These are phyloP conservation scores for Xylaria multiplex DNA, from an alignment of 2,329 filamentous ascomycete genomes.

Conservation along the genomic window DNA sequence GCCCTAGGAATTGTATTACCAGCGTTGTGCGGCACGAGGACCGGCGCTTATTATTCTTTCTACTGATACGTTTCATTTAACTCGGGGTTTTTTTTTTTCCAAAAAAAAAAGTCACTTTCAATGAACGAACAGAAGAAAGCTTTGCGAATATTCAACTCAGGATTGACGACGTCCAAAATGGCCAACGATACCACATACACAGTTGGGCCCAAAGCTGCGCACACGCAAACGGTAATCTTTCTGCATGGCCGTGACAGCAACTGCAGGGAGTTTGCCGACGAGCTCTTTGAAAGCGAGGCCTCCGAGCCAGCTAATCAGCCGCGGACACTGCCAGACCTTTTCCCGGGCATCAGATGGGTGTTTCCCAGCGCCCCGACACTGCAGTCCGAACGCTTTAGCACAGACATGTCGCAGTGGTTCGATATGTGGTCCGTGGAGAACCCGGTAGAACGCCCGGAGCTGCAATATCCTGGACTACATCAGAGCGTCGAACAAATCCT, in stretches of 20 bases:
- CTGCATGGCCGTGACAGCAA: conserved; percentile 57
- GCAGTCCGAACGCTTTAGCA: conserved; percentile 40
- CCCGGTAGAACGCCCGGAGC: conserved; percentile 49
- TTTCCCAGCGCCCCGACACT: conserved; percentile 43
- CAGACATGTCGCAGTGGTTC: conserved; percentile 47
- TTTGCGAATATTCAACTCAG: conserved; percentile 1
- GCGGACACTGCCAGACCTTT: conserved; percentile 40
- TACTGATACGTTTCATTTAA: conserved; percentile 16
- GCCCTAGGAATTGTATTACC: not conserved
- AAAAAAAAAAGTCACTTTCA: conserved; percentile 7
- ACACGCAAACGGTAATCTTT: conserved; percentile 58
- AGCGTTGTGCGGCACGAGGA: conserved; percentile 7
- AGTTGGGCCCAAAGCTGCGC: conserved; percentile 52
- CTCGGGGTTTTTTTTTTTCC: conserved; percentile 4
- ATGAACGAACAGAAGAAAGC: conserved; percentile 11
- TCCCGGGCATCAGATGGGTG: conserved; percentile 46
- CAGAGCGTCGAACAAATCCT: conserved; percentile 40
- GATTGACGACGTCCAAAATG: conserved; percentile 10
- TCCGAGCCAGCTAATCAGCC: conserved; percentile 36
- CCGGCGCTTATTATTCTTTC: not conserved
- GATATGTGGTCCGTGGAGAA: conserved; percentile 63
- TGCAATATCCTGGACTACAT: conserved; percentile 42
- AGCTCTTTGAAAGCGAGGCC: conserved; percentile 54
- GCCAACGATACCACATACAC: conserved; percentile 14
- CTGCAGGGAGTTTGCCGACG: conserved; percentile 51